Percentiles rank a stretch among this genome's conserved stretches.
phyloP scores from a whole-genome alignment of 306 rosid species.

The Vigna angularis region DNA sequence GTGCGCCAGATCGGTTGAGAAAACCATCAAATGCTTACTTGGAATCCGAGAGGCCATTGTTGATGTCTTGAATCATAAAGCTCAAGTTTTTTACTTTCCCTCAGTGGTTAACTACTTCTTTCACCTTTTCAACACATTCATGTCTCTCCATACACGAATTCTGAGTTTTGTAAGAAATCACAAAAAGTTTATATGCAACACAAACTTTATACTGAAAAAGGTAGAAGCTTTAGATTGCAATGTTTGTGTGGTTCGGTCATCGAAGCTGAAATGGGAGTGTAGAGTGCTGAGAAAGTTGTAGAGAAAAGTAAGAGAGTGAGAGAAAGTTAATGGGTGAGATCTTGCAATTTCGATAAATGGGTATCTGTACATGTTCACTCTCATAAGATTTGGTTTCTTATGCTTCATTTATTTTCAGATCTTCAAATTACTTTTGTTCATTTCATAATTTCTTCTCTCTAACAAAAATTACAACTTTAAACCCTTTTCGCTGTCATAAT shows the following conservation, averaged over 20 bases:
- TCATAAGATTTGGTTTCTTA: constrained; percentile 8
- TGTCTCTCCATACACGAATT: background rate
- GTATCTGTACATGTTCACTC: background rate
- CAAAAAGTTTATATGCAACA: background rate
- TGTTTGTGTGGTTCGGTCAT: no score
- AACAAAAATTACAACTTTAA: background rate
- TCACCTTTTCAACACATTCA: background rate
- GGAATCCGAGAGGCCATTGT: constrained; percentile 71
- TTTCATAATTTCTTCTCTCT: constrained; percentile 9
- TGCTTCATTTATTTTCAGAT: constrained; percentile 42
- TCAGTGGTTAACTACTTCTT: constrained; percentile 28
- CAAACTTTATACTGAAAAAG: no score
- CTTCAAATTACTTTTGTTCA: constrained; percentile 37
- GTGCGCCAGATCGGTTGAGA: constrained; percentile 77
- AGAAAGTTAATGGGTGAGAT: constrained; percentile 11
- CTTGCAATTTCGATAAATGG: constrained; percentile 36
- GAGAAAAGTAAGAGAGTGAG: no score
- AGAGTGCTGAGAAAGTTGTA: no score
- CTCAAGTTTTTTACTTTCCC: constrained; percentile 64
- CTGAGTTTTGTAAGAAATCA: background rate
- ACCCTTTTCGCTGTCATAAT: constrained; percentile 33
- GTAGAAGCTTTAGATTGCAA: no score
- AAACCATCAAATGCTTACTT: constrained; percentile 73
- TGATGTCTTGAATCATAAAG: constrained; percentile 74
- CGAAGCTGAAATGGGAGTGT: no score